Evolutionary conservation across 169 alveolate genomes (phyloP).

Genomic region (Perkinsus chesapeaki): DNA sequence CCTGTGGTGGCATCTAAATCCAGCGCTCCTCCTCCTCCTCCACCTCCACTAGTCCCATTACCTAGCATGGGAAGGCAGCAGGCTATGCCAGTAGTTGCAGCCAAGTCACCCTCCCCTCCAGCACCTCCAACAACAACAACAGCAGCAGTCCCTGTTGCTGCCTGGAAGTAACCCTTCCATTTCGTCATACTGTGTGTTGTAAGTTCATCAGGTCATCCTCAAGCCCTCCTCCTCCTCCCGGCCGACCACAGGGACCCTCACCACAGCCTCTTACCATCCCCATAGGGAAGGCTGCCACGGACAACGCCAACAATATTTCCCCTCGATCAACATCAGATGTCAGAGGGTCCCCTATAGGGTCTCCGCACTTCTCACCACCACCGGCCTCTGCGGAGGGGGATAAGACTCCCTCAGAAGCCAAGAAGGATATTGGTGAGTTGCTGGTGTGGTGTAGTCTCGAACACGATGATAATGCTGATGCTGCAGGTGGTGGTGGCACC

Average conservation of each 20-base stretch:
- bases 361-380: neutral
- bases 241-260: no score
- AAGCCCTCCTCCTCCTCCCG: no score
- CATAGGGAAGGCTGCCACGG: neutral
- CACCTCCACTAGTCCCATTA: neutral
- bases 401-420: neutral
- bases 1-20: neutral
- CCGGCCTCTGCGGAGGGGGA: neutral
- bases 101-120: neutral
- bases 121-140: neutral
- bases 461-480: neutral
- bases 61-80: neutral
- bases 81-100: neutral
- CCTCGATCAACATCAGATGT: neutral
- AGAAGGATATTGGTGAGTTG: neutral
- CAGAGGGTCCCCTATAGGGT: neutral
- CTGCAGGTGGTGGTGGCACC: neutral
- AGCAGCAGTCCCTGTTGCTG: neutral
- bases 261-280: no score
- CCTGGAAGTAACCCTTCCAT: neutral
- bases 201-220: no score
- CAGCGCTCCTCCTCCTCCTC: neutral
- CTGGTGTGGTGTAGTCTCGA: neutral
- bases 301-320: no score
- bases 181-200: no score